phyloP scores from a whole-genome alignment of 2,329 filamentous ascomycete genomes.

The Elsinoe arachidis region DNA sequence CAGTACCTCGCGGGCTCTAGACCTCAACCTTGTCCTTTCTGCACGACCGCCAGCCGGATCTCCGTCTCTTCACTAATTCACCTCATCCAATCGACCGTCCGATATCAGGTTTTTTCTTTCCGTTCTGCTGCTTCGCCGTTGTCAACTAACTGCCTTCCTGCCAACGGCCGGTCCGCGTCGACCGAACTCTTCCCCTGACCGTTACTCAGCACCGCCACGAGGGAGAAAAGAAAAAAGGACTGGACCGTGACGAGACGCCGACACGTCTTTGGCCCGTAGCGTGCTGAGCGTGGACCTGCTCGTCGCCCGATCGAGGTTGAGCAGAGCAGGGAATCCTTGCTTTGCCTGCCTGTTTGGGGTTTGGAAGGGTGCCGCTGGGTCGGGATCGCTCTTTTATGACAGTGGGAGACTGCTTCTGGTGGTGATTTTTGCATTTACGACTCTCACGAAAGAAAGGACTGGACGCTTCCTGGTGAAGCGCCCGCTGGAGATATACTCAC shows the following conservation, averaged over 20 bases:
- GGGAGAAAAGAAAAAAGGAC: slow-evolving; percentile 1
- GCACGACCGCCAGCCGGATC: neutral
- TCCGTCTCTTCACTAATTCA: neutral
- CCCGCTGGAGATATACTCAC: neutral
- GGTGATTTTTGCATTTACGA: neutral
- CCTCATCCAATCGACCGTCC: neutral
- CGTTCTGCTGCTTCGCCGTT: neutral
- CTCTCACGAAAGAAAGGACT: neutral
- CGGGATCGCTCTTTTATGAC: neutral
- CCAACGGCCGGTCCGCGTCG: neutral
- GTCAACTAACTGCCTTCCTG: neutral
- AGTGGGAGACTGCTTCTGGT: neutral
- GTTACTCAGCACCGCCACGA: neutral
- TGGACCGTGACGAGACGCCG: neutral
- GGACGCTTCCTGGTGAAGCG: slow-evolving; percentile 7
- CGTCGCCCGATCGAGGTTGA: slow-evolving; percentile 12
- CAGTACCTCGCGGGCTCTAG: neutral
- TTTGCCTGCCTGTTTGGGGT: neutral
- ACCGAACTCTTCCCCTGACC: neutral
- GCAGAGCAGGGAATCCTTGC: neutral
- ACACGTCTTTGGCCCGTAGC: neutral
- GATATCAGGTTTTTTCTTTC: neutral
- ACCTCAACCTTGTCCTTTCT: slow-evolving; percentile 6
- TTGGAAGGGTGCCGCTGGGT: neutral
- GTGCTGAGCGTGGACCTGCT: neutral